Evolutionary conservation across 805 yeast genomes (phyloP), one percentile per base, ranked within the genome.

Genomic region (Yarrowia sp.): DNA sequence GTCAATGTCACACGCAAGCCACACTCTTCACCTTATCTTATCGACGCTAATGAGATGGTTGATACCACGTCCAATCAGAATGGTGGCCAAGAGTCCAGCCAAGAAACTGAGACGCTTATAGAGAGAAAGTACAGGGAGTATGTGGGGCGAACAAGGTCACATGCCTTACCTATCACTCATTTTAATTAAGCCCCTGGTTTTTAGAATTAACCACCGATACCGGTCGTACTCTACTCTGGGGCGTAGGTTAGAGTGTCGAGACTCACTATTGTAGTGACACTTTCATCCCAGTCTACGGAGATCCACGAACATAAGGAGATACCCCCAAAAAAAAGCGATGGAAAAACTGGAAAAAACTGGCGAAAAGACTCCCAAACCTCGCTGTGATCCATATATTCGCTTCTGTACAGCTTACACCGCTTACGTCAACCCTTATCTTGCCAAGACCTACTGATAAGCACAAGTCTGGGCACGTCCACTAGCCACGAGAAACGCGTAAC

Each of bases 381-480:
- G 26, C 19, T 3, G 6, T 21, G 17, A 8, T 11, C 41, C 41
- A 17, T 41, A 17, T 41, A 24, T 14, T 6, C 14, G 14, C 46
- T 22, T 16, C 46, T 22, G n/a, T 11, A 41, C 17, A 22, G 1
- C 46, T 4, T 16, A 43, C 16, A 10, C 24, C 24, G 24, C 35
- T 46, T 46, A 48, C 7, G 26, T 30, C 54, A 46, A 28, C 26
- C 10, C 54, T 48, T 48, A 48, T 48, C 54, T 48, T 21, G 54
- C 54, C 54, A 48, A 48, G 54, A 48, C 54, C 26, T 21, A 16
- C 54, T 48, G 54, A 48, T 48, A 48, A 48, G 54, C 54, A 3
- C 16, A 32, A 48, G 54, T 30, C 54, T 48, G 28, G 54, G 54
- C 54, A 32, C 26, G 38, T 30, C 38, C 38, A 48, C 28, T 48